phyloP scores from a whole-genome alignment of 352 stramenopile species.

The Phytopythium montanum region DNA sequence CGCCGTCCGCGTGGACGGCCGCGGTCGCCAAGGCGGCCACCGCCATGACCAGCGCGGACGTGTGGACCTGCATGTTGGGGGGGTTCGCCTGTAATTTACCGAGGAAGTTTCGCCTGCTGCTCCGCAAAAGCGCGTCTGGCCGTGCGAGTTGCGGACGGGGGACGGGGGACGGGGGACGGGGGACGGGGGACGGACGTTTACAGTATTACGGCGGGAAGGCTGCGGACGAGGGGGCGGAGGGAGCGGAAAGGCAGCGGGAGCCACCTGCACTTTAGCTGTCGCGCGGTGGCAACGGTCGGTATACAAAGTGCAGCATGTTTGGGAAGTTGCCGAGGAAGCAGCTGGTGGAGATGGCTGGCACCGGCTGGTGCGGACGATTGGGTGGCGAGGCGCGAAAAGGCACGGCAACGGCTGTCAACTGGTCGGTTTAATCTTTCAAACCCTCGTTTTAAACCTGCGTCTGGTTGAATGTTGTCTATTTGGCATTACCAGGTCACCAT shows the following conservation, averaged over 20 bases:
- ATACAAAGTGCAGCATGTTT: not conserved
- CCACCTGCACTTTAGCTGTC: not conserved
- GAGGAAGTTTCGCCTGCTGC: not conserved
- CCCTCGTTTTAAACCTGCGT: not conserved
- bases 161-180: not conserved
- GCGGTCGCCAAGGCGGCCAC: not conserved
- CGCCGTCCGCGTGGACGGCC: not conserved
- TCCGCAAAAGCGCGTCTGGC: slow-evolving; percentile 3
- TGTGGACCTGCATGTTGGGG: not conserved
- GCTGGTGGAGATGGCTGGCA: not conserved
- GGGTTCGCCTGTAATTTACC: not conserved
- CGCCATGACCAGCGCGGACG: not conserved
- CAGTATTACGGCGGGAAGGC: too few relatives aligned
- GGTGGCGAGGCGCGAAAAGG: not conserved
- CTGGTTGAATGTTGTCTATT: not conserved
- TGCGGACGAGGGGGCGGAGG: not conserved
- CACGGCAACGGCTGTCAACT: not conserved
- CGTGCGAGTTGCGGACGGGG: not conserved
- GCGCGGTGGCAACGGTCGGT: not conserved
- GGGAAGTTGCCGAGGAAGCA: not conserved
- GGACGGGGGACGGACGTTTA: too few relatives aligned
- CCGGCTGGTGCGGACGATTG: not conserved
- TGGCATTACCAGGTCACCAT: not conserved
- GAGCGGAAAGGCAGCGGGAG: not conserved
- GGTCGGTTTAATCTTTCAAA: not conserved